Percentiles rank a stretch among this genome's conserved stretches.
Conservation (phyloP, 768 basidiomycete genomes). For the Calocera viscosa region DNA sequence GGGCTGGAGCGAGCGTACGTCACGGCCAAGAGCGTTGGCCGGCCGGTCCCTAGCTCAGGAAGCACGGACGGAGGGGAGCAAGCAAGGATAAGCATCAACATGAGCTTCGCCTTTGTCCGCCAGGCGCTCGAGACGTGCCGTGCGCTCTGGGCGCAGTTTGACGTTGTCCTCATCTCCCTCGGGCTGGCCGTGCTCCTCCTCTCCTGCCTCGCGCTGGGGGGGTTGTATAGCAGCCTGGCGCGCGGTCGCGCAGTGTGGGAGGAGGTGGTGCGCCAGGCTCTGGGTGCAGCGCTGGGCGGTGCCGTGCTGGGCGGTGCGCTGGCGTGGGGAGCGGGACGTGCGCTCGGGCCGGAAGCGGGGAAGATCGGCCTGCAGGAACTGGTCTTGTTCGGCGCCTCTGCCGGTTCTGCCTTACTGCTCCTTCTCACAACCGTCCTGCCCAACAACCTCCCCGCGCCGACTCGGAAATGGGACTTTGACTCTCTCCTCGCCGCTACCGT, state of each 20-base stretch:
- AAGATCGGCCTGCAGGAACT: conserved; percentile 26
- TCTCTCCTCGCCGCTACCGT: conserved; percentile 28
- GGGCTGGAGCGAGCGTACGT: conserved; percentile 39
- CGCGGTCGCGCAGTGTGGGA: conserved; percentile 23
- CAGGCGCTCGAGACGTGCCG: conserved; percentile 60
- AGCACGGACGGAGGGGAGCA: conserved; percentile 10
- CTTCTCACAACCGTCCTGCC: conserved; percentile 33
- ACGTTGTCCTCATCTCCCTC: conserved; percentile 57
- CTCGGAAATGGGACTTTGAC: not conserved
- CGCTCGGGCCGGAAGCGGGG: conserved; percentile 35
- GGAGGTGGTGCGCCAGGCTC: conserved; percentile 18
- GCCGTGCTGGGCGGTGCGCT: conserved; percentile 14
- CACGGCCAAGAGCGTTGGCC: conserved; percentile 17
- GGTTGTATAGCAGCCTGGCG: conserved; percentile 9
- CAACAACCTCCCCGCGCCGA: not conserved
- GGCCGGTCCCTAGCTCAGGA: no score
- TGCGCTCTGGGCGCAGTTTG: conserved; percentile 90
- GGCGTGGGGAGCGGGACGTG: conserved; percentile 29
- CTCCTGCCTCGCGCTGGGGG: conserved; percentile 40
- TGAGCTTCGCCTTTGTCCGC: conserved; percentile 46
- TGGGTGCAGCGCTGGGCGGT: conserved; percentile 12
- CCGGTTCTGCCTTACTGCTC: conserved; percentile 38
- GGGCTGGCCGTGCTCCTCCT: conserved; percentile 51
- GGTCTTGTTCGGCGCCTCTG: conserved; percentile 37
- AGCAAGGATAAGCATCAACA: conserved; percentile 19